Evolutionary conservation across 2,329 filamentous ascomycete genomes (phyloP), one percentile per base, ranked within the genome.

Genomic region (Neoarthrinium moseri): DNA sequence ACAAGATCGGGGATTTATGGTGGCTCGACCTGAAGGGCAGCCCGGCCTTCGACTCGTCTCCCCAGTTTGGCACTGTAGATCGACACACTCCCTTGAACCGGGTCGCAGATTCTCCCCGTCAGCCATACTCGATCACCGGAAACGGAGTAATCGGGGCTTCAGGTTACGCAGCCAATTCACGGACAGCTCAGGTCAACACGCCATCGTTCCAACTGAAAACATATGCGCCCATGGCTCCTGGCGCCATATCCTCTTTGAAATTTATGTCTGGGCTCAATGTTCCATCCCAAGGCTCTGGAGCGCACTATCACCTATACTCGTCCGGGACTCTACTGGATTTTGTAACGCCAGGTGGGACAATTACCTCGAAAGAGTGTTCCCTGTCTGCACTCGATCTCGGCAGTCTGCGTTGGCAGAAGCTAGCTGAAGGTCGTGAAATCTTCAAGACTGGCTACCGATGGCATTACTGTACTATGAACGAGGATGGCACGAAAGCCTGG

Each of bases 401-500:
- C 47, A 86, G 88, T 1, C 71, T 97, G 40, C 85, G 91, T 38
- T 99, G 94, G 94, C 91, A 96, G 66, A 95, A 91, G 62, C 76
- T 99, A 15, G 94, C 92, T 2, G 92, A 96, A 59, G 94, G 94
- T 4, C 87, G 89, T 40, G 94, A 99, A 62, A 86, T 99, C 26
- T 99, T 96, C 69, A 88, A 88, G 56, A 75, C 84, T 0, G 89
- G 87, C n/a, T 97, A 94, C 65, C 83, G 92, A 49, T 99, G 94
- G 94, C 92, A 97, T 65, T 99, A 99, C 63, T 97, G 94, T 65
- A 95, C 91, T 3, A 87, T 96, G 69, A 95, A 96, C 62, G 86
- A 94, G 50, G 89, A 95, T 57, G 92, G 92, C 5, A 96, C 94
- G 6, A 96, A 95, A 63, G 94, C 91, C 6, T 99, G 94, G 91